A percentile compares a stretch with the other conserved stretches of the same genome.
These are phyloP conservation scores for Pseudocercospora crystallina DNA, from an alignment of 2,329 filamentous ascomycete species.

Conservation along the genomic window DNA sequence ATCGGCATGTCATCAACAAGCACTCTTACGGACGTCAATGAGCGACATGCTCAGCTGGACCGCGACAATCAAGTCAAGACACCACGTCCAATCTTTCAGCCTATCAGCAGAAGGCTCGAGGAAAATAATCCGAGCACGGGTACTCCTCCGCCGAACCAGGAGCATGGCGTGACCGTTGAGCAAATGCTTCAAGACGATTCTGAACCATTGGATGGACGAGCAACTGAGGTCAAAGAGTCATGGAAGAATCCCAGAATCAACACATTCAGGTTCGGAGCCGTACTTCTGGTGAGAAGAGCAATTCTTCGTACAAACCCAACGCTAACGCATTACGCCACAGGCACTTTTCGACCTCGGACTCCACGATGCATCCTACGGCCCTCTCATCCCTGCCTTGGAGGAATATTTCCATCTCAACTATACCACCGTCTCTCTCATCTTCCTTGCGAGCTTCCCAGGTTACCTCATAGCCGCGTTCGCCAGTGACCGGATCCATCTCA, in stretches of 20 bases:
- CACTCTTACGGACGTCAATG: neutral
- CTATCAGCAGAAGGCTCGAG: neutral
- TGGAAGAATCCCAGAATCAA: conserved; percentile 15
- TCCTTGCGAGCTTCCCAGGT: conserved; percentile 61
- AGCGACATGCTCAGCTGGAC: neutral
- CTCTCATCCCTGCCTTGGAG: conserved; percentile 41
- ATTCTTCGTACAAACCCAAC: neutral
- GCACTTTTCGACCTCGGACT: conserved; percentile 14
- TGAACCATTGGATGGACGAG: neutral
- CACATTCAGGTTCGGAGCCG: conserved; percentile 6
- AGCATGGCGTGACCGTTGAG: conserved; percentile 2
- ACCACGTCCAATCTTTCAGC: conserved; percentile 3
- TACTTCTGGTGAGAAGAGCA: neutral
- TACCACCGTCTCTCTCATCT: conserved; percentile 61
- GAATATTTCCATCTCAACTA: conserved; percentile 60
- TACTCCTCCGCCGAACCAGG: neutral
- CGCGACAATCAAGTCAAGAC: neutral
- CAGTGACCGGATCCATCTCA: conserved; percentile 62
- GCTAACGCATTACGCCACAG: neutral
- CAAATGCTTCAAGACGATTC: conserved; percentile 8
- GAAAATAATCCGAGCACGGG: neutral
- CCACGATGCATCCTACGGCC: conserved; percentile 12
- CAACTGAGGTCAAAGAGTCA: conserved; percentile 6
- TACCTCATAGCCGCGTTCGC: conserved; percentile 60
- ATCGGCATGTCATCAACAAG: neutral